Percentiles rank a stretch among this genome's conserved stretches.
phyloP scores from a whole-genome alignment of 768 basidiomycete species.

The Paxillus involutus region DNA sequence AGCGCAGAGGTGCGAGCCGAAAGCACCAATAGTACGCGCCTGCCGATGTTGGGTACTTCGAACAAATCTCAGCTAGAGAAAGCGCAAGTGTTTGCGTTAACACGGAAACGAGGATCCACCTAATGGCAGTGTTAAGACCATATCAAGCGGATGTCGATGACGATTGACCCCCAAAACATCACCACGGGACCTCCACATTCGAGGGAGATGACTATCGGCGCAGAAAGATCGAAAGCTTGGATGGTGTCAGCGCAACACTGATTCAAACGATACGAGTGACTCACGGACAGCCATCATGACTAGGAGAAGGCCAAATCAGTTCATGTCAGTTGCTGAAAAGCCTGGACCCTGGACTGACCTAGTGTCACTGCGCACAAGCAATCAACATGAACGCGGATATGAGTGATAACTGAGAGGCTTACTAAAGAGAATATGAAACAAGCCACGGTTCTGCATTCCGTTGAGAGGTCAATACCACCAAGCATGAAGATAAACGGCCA shows the following conservation, averaged over 20 bases:
- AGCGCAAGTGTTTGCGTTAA: conserved; percentile 49
- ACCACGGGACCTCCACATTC: conserved; percentile 56
- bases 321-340: neutral
- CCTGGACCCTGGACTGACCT: conserved; percentile 32
- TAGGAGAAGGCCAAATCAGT: conserved; percentile 19
- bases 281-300: conserved; percentile 64
- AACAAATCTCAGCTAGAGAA: conserved; percentile 58
- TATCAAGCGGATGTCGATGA: neutral
- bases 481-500: neutral
- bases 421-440: conserved; percentile 57
- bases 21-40: conserved; percentile 71
- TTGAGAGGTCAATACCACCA: neutral
- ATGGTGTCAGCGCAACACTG: conserved; percentile 2
- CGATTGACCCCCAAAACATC: conserved; percentile 55
- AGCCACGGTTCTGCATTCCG: conserved; percentile 42
- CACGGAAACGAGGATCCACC: conserved; percentile 53
- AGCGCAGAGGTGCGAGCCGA: conserved; percentile 52
- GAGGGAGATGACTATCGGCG: conserved; percentile 56
- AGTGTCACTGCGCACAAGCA: conserved; percentile 41
- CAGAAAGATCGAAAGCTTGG: conserved; percentile 55
- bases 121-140: conserved; percentile 13
- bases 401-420: conserved; percentile 17
- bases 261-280: conserved; percentile 18
- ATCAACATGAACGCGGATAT: neutral
- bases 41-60: conserved; percentile 60